Evolutionary conservation across 257 asterid species (phyloP).

Genomic region (Forsythia suspensa): DNA sequence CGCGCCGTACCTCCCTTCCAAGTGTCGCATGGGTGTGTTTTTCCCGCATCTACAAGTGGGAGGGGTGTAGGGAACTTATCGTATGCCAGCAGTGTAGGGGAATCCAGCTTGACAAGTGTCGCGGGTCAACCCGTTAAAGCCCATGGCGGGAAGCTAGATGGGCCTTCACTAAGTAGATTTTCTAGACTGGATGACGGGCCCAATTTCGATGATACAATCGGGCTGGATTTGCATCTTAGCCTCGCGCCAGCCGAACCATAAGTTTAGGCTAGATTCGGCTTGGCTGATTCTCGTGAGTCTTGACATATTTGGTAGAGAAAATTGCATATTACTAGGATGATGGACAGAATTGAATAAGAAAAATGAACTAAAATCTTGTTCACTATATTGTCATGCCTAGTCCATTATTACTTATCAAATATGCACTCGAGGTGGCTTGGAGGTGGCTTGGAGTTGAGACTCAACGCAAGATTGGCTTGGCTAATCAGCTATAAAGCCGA

Average conservation of each 20-base stretch:
- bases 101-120: slow-evolving; percentile 47
- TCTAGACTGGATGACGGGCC: slow-evolving; percentile 63
- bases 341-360: neutral
- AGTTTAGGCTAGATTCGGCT: neutral
- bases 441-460: neutral
- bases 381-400: neutral
- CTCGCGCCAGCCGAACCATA: slow-evolving; percentile 89
- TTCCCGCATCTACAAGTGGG: slow-evolving; percentile 44
- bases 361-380: neutral
- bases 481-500: slow-evolving; percentile 19
- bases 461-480: slow-evolving; percentile 1
- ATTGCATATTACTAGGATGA: neutral
- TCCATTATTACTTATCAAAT: no score
- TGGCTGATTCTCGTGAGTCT: no score
- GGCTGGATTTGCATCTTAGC: slow-evolving; percentile 89
- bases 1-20: slow-evolving; percentile 69
- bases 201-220: slow-evolving; percentile 60
- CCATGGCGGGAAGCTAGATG: slow-evolving; percentile 56
- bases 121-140: slow-evolving; percentile 50
- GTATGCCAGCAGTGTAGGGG: slow-evolving; percentile 52
- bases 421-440: no score
- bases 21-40: slow-evolving; percentile 73
- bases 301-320: neutral
- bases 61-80: slow-evolving; percentile 47
- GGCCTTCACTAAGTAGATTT: slow-evolving; percentile 77